Percentiles rank a stretch among this genome's conserved stretches.
These are phyloP conservation scores for Fusarium albidum DNA, from an alignment of 2,329 filamentous ascomycete species.

Conservation along the genomic window DNA sequence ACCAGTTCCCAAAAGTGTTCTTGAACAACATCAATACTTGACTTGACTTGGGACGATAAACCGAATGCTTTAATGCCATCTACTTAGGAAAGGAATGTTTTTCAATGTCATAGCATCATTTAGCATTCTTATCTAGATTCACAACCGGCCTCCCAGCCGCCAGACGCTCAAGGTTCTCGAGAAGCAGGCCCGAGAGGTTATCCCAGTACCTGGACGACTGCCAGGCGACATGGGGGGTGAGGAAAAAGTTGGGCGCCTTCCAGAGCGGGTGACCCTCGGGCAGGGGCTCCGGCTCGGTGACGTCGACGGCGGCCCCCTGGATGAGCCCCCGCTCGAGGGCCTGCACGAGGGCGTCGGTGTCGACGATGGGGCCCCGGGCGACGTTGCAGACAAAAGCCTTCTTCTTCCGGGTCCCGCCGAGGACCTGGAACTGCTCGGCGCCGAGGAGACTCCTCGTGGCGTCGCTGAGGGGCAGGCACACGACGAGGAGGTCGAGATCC, in stretches of 20 bases:
- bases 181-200: constrained; percentile 39
- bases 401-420: constrained; percentile 33
- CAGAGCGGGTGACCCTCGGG: constrained; percentile 70
- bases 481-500: constrained; percentile 53
- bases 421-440: constrained; percentile 51
- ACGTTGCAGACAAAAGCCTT: constrained; percentile 72
- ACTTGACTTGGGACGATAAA: too few relatives aligned
- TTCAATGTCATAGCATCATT: neutral
- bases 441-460: constrained; percentile 49
- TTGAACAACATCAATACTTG: too few relatives aligned
- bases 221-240: constrained; percentile 55
- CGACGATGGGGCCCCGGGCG: constrained; percentile 59
- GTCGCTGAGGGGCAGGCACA: constrained; percentile 48
- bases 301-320: constrained; percentile 72
- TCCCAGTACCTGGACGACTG: constrained; percentile 40
- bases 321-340: constrained; percentile 55
- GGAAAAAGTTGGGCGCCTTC: constrained; percentile 69
- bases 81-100: too few relatives aligned
- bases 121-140: constrained; percentile 29
- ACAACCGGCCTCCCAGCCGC: constrained; percentile 40
- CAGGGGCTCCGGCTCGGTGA: constrained; percentile 76
- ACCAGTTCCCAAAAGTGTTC: too few relatives aligned
- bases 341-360: constrained; percentile 60
- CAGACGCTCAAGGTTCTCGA: constrained; percentile 42
- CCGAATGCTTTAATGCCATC: too few relatives aligned